Evolutionary conservation across 305 asterid genomes (phyloP), one percentile per base, ranked within the genome.

Genomic region (Rubia occidens): DNA sequence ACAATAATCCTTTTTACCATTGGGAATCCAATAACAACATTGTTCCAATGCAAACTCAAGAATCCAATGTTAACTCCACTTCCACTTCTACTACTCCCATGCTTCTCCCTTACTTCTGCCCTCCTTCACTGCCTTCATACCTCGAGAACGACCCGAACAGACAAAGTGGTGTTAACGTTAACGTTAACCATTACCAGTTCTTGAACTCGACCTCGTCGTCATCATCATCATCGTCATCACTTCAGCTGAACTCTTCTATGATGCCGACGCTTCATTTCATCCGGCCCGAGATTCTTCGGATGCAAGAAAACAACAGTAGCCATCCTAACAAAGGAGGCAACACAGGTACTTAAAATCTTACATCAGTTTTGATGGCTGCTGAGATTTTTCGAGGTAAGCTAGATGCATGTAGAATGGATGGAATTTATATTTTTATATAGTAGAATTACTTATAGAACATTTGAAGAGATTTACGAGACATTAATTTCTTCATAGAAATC

Each of bases 191-290:
- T 21, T 78, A 79, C 61, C 83, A 80, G 26, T 69, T 80, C 66
- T 75, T 77, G 59, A 75, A 62, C 74, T 72, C 84, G 42, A 53
- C 5, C 54, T 59, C 84, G 7, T 18, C 60, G n/a, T n/a, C n/a
- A n/a, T n/a, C n/a, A 55, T 49, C 74, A 80, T 32, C 80, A 55
- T 49, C 74, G 77, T 32, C 80, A 69, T 13, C 66, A 39, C 37
- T 51, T 4, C 74, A 39, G 37, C 82, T 75, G 42, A 82, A 75
- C 74, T 60, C 72, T 5, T 5, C 24, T 7, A 42, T 78, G 35
- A 37, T 78, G 61, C 82, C 90, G 63, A 77, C 88, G 60, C 90
- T 82, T 72, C 87, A 85, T 37, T 73, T 87, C 71, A 77, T 79
- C 51, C 80, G 73, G 66, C 65, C 85, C 32, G 61, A 74, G 72